A percentile compares a stretch with the other conserved stretches of the same genome.
phyloP scores from a whole-genome alignment of 257 asterid species.

The Anisodus tanguticus region DNA sequence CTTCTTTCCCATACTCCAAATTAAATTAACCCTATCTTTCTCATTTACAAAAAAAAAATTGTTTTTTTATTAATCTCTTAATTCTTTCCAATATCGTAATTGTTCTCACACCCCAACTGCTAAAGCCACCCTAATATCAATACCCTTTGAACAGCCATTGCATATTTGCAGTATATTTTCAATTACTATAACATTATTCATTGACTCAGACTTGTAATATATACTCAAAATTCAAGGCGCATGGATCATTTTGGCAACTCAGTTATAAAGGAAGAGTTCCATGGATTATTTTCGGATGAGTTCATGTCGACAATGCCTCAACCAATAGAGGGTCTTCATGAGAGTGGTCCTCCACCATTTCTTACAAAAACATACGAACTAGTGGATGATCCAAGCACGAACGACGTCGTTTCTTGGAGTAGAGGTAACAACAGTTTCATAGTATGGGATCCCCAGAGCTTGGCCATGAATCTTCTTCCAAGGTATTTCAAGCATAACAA shows the following conservation, averaged over 20 bases:
- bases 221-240: neutral
- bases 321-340: slow-evolving; percentile 62
- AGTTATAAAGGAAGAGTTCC: no score
- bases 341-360: slow-evolving; percentile 68
- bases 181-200: neutral
- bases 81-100: neutral
- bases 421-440: slow-evolving; percentile 77
- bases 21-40: neutral
- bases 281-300: slow-evolving; percentile 36
- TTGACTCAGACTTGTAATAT: neutral
- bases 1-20: neutral
- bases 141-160: slow-evolving; percentile 10
- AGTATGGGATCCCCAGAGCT: slow-evolving; percentile 74
- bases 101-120: neutral
- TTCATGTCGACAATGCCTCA: slow-evolving; percentile 39
- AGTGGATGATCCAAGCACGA: slow-evolving; percentile 65
- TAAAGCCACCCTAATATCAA: neutral
- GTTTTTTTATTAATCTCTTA: neutral
- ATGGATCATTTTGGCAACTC: slow-evolving; percentile 36
- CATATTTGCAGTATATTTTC: no score
- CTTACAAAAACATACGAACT: slow-evolving; percentile 73
- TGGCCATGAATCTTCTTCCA: slow-evolving; percentile 67
- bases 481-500: slow-evolving; percentile 80
- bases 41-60: neutral
- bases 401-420: slow-evolving; percentile 70